Evolutionary conservation across 2,329 filamentous ascomycete species (phyloP).

Genomic region (Pseudogymnoascus sp.): DNA sequence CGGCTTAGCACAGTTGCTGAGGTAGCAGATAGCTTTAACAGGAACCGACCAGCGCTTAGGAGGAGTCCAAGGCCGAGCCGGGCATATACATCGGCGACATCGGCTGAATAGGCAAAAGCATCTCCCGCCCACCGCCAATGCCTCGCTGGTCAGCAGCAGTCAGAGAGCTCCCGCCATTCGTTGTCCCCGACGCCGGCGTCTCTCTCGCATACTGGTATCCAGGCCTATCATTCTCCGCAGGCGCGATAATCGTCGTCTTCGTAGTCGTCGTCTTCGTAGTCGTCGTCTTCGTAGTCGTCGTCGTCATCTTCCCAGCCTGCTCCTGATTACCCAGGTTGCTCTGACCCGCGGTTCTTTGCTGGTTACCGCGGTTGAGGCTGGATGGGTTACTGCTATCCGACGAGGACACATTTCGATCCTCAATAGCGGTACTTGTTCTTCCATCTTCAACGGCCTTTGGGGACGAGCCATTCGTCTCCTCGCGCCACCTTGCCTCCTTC

Average conservation of each 20-base stretch:
- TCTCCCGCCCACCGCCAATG: not conserved
- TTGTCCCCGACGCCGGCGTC: not conserved
- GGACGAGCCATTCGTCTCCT: slow-evolving; percentile 40
- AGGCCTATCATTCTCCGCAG: not conserved
- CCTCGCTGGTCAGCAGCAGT: not conserved
- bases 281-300: not conserved
- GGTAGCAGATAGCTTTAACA: not conserved
- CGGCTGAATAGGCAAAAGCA: not conserved
- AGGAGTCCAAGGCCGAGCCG: not conserved
- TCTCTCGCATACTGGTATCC: not conserved
- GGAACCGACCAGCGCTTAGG: not conserved
- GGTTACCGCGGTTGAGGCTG: slow-evolving; percentile 20
- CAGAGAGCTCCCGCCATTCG: not conserved
- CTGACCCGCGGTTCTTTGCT: not conserved
- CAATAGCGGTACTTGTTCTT: slow-evolving; percentile 25
- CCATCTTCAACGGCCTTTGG: slow-evolving; percentile 18
- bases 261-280: not conserved
- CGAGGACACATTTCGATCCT: slow-evolving; percentile 52
- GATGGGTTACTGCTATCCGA: slow-evolving; percentile 54
- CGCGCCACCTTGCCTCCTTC: slow-evolving; percentile 54
- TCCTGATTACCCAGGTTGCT: not conserved
- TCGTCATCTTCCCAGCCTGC: not conserved
- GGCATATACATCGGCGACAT: slow-evolving; percentile 4
- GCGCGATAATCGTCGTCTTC: not conserved
- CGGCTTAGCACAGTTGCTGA: not conserved